A percentile compares a stretch with the other conserved stretches of the same genome.
Evolutionary conservation across 805 yeast species (phyloP).

Genomic region (Yarrowia alimentaria): DNA sequence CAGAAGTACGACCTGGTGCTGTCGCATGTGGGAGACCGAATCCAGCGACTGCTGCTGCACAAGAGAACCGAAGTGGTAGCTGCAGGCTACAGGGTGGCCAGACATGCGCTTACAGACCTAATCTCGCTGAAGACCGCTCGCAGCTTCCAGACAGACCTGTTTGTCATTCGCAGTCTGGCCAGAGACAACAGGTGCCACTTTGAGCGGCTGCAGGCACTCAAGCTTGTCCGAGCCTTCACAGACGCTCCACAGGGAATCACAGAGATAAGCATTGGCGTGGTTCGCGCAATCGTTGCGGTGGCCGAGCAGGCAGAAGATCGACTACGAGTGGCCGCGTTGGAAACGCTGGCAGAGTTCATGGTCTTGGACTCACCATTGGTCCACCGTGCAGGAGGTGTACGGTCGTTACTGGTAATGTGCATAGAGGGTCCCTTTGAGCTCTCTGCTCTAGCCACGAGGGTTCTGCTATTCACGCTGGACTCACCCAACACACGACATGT

Average conservation of each 20-base stretch:
- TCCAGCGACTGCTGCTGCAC: constrained; percentile 61
- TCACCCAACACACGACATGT: constrained; percentile 51
- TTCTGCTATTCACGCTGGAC: constrained; percentile 58
- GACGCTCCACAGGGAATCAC: constrained; percentile 54
- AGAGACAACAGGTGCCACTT: constrained; percentile 53
- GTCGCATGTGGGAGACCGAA: constrained; percentile 41
- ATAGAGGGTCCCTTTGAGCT: constrained; percentile 55
- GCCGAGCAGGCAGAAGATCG: constrained; percentile 56
- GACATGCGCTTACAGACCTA: constrained; percentile 58
- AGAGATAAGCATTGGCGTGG: constrained; percentile 58
- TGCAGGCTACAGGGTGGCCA: constrained; percentile 70
- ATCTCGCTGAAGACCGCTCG: constrained; percentile 56
- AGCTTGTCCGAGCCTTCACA: constrained; percentile 61
- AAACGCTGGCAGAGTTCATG: constrained; percentile 53
- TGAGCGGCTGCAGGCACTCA: constrained; percentile 77
- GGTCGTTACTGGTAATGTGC: constrained; percentile 47
- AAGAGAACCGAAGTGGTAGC: constrained; percentile 62
- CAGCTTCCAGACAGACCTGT: constrained; percentile 57
- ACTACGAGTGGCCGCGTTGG: constrained; percentile 51
- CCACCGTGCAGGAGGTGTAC: constrained; percentile 47
- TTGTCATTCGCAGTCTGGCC: constrained; percentile 62
- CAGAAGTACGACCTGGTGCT: constrained; percentile 60
- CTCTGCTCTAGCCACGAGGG: constrained; percentile 46
- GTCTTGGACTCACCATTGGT: constrained; percentile 47
- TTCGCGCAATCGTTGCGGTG: constrained; percentile 63